Evolutionary conservation across 2,329 filamentous ascomycete genomes (phyloP), one percentile per base, ranked within the genome.

Genomic region (Sporothrix protearum): DNA sequence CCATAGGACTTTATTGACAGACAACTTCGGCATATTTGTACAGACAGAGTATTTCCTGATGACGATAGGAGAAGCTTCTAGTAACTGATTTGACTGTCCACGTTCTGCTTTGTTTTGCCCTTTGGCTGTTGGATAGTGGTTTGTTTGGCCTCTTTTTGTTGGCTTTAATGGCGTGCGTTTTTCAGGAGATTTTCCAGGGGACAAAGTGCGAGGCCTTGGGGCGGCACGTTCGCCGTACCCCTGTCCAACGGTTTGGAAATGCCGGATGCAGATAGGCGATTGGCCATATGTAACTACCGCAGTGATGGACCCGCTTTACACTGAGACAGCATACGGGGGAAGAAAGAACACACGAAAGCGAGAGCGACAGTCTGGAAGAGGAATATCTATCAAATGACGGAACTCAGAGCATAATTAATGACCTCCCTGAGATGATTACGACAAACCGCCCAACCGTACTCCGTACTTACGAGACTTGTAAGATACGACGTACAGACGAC

Each of bases 121-220:
- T n/a, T 9, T 63, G 59, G 14, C n/a, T 8, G 22, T 19, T 28
- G n/a, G 36, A 1, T 6, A 22, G 9, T 63, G 45, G 36, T 64
- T 19, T 61, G 55, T 39, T 22, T 61, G 16, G 33, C 30, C 55
- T 2, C 19, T 45, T 36, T 64, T 64, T 64, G 59, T 64, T 64
- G 59, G 36, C 14, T 12, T 14, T 47, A 14, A 9, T 64, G 59
- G 36, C 36, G 33, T 42, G 59, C 36, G 28, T 28, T 63, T 63
- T 45, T 63, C 59, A 63, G 59, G 59, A 36, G n/a, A 25, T 28
- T 63, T 63, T 45, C 45, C 59, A 63, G 59, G 59, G 59, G n/a
- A 25, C 33, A 45, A 28, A 42, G 36, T 25, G 36, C 14, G 59
- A 63, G n/a, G 36, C 59, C 59, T 45, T 64, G 59, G 8, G 22